Base-by-base conservation (phyloP, 148 eudicot species). In the Amaranthus palmeri region DNA sequence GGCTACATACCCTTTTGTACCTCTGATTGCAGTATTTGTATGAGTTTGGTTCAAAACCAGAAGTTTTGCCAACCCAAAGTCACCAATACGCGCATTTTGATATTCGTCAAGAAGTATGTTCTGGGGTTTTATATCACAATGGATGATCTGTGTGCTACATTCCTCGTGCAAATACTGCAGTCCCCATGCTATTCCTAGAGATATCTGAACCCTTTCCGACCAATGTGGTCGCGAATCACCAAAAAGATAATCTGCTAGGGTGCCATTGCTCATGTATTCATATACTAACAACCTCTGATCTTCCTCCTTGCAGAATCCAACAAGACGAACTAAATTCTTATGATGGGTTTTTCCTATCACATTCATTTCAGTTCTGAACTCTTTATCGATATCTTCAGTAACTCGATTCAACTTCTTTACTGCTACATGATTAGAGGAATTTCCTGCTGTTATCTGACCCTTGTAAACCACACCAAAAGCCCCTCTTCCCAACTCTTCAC, bases 1-100 rank as follows among this genome's bases (percentile, higher is more conserved):
- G 14, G 93, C 89, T 47, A 89, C 86, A 76, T 89, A 89, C 11
- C 95, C 91, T 79, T 79, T 89, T 8, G 91, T 89, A 15, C 91
- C 95, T 68, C 95, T 82, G 40, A 89, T 78, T 15, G 61, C 78
- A 0, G 91, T 85, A 18, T 60, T 58, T 9, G 91, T 85, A 13
- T 78, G 77, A 61, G 82, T 83, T 75, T 87, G 85, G 69, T 80
- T 56, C 15, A 83, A 77, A 61, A 58, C 76, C 79, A 89, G 36
- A 50, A 85, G 89, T 70, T 87, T 87, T 13, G 95, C 89, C 61
- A 89, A 57, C n/a, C 91, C 91, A 59, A 86, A 89, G 54, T 89
- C 95, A 10, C 86, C 72, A 49, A 87, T 87, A 43, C 82, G 75
- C 51, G 85, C 91, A 57, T 64, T 81, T 68, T 71, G 72, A 56